Conservation (phyloP, 75 land plant species). For the Adiantum capillusveneris region DNA sequence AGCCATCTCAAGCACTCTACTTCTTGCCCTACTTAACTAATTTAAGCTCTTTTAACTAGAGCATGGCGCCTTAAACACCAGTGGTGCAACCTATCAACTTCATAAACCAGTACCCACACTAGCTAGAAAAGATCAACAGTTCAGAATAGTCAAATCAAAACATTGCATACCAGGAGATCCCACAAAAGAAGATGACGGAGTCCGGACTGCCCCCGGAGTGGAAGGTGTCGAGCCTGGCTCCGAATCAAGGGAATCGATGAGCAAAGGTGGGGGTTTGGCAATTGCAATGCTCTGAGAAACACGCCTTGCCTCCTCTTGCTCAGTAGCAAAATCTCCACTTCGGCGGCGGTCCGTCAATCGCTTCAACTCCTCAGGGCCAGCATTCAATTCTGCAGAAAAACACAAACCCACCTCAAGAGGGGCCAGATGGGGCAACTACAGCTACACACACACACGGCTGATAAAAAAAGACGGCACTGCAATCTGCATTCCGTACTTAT, state of each 20-base stretch:
- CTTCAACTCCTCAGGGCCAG: background rate
- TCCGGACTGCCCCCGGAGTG: slow-evolving; percentile 1
- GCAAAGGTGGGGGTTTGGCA: slow-evolving; percentile 10
- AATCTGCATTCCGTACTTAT: background rate
- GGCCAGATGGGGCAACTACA: background rate
- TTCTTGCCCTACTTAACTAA: too few species aligned
- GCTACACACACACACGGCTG: background rate
- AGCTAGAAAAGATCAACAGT: too few species aligned
- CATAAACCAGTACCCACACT: too few species aligned
- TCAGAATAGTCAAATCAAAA: background rate
- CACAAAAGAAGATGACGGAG: background rate
- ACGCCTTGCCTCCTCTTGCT: slow-evolving; percentile 5
- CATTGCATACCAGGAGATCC: background rate
- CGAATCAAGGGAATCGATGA: background rate
- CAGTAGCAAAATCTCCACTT: slow-evolving; percentile 9
- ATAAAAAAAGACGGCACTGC: background rate
- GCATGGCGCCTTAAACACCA: too few species aligned
- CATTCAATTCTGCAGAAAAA: background rate
- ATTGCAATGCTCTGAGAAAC: slow-evolving; percentile 25
- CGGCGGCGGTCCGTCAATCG: slow-evolving; percentile 6
- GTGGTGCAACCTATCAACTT: too few species aligned
- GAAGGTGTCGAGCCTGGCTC: background rate
- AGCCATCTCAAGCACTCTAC: too few species aligned
- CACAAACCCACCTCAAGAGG: background rate
- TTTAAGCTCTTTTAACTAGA: too few species aligned